Conservation (phyloP, 1,284 basidiomycete genomes). For the Cryptococcus sp. region DNA sequence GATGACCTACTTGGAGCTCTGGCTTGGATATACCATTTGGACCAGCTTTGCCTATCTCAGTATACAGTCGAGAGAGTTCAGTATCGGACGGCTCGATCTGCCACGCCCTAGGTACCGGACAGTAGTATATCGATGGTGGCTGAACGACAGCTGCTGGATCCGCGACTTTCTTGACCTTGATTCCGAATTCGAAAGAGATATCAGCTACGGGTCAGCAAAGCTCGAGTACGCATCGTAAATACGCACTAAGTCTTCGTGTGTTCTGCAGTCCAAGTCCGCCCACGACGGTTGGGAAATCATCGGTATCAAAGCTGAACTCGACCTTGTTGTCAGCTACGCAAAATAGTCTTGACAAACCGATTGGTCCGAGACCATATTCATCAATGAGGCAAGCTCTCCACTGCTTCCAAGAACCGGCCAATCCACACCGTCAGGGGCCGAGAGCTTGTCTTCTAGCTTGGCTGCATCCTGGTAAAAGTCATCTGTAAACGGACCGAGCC, state of each 20-base stretch:
- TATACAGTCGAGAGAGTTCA: conserved; percentile 4
- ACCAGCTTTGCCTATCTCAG: conserved; percentile 13
- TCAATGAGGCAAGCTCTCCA: conserved; percentile 36
- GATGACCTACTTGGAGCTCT: too few relatives aligned
- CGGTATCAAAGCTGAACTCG: conserved; percentile 29
- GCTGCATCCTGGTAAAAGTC: conserved; percentile 66
- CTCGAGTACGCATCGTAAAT: not conserved
- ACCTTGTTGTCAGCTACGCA: conserved; percentile 12
- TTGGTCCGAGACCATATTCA: conserved; percentile 37
- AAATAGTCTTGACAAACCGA: not conserved
- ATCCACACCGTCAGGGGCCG: conserved; percentile 38
- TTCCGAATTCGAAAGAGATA: conserved; percentile 35
- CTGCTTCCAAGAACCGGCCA: conserved; percentile 32
- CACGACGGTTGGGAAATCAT: conserved; percentile 20
- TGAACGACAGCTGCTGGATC: not conserved
- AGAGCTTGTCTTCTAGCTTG: conserved; percentile 58
- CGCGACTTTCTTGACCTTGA: conserved; percentile 11
- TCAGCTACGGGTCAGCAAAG: conserved; percentile 27
- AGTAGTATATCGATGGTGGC: not conserved
- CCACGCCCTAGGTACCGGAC: not conserved
- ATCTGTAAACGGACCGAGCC: conserved; percentile 57
- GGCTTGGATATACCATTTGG: conserved; percentile 22
- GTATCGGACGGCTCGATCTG: too few relatives aligned
- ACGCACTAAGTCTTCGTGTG: conserved; percentile 37
- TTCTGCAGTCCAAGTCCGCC: conserved; percentile 28